A percentile compares a stretch with the other conserved stretches of the same genome.
These are phyloP conservation scores for Podospora pseudocomata DNA, from an alignment of 495 filamentous ascomycete genomes.

Conservation along the genomic window DNA sequence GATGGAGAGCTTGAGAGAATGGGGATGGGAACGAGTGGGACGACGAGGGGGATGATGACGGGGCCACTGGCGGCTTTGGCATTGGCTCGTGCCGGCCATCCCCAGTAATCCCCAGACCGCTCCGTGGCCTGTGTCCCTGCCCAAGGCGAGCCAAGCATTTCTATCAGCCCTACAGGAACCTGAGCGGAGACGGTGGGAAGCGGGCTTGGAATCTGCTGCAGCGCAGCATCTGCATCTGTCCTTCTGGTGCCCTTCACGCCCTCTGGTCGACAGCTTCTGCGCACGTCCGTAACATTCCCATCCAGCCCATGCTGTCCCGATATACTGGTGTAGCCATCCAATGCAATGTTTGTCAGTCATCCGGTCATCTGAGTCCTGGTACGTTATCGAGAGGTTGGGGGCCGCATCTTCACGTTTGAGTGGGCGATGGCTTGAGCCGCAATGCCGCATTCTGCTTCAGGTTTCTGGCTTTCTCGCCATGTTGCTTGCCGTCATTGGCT, in stretches of 20 bases:
- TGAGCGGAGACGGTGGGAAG: neutral
- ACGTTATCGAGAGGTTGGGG: neutral
- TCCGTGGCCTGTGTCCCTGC: neutral
- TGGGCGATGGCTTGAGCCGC: constrained; percentile 1
- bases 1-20: neutral
- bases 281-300: neutral
- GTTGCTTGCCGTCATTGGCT: constrained; percentile 1
- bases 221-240: neutral
- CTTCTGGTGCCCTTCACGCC: neutral
- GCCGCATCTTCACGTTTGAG: neutral
- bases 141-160: neutral
- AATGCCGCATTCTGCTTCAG: neutral
- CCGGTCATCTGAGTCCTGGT: neutral
- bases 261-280: neutral
- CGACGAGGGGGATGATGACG: neutral
- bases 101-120: neutral
- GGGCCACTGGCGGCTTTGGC: neutral
- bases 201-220: neutral
- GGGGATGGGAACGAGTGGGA: neutral
- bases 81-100: neutral
- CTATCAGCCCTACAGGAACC: neutral
- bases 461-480: neutral
- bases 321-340: neutral
- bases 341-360: neutral
- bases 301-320: neutral